These are phyloP conservation scores for Ustilago tritici DNA, from an alignment of 1,284 basidiomycete species.

Conservation along the genomic window DNA sequence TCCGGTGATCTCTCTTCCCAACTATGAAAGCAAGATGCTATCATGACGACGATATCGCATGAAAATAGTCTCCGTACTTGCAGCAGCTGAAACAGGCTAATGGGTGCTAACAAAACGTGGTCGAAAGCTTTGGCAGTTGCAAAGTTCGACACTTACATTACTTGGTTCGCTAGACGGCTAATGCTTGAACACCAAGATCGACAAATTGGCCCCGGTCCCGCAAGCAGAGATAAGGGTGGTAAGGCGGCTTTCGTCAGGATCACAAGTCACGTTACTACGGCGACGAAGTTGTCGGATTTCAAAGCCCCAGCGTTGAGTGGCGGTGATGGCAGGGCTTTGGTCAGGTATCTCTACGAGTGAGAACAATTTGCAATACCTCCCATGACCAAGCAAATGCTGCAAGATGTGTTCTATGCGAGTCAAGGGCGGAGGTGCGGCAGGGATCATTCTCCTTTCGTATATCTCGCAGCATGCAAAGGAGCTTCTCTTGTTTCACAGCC, in stretches of 20 bases:
- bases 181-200: too few relatives aligned
- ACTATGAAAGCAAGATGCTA: too few relatives aligned
- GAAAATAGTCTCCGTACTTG: background rate
- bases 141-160: background rate
- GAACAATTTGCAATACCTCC: too few relatives aligned
- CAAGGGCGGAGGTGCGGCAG: slow-evolving; percentile 1
- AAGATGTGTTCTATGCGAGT: background rate
- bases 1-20: background rate
- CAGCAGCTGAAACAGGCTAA: background rate
- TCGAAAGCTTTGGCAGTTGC: background rate
- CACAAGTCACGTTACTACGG: background rate
- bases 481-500: background rate
- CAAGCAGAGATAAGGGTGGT: background rate
- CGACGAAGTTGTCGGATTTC: background rate
- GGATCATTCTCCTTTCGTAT: background rate
- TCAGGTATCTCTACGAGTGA: too few relatives aligned
- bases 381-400: background rate
- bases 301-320: background rate
- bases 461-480: background rate
- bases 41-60: background rate
- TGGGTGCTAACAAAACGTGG: background rate
- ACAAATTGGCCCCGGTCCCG: too few relatives aligned
- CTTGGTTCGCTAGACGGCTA: too few relatives aligned
- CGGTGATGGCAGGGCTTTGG: too few relatives aligned
- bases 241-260: background rate